Percentiles rank a stretch among this genome's conserved stretches.
Conservation (phyloP, 441 rosid genomes). For the Adansonia gregorii region DNA sequence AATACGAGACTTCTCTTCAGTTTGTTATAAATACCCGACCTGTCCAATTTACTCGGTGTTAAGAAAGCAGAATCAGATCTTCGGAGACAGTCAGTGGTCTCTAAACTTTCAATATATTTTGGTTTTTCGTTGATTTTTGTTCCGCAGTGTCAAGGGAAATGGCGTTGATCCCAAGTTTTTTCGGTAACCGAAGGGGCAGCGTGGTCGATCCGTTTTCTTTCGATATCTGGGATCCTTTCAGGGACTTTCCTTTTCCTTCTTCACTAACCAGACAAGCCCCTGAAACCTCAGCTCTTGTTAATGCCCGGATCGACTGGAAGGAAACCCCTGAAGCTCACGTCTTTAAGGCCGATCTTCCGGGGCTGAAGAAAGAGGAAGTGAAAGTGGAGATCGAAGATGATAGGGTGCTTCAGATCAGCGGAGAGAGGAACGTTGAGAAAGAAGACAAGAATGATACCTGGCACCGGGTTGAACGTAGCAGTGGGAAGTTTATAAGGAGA, state of each 20-base stretch:
- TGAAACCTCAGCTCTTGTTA: slow-evolving; percentile 35
- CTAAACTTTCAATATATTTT: not conserved
- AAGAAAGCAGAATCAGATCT: not conserved
- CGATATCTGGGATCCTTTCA: slow-evolving; percentile 28
- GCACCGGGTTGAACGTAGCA: slow-evolving; percentile 51
- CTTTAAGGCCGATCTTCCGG: slow-evolving; percentile 54
- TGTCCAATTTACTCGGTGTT: not conserved
- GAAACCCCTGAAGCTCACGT: slow-evolving; percentile 54
- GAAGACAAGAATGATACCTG: slow-evolving; percentile 53
- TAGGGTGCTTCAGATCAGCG: slow-evolving; percentile 52
- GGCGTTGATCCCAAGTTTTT: slow-evolving; percentile 31
- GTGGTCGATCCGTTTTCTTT: slow-evolving; percentile 28
- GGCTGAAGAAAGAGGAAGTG: slow-evolving; percentile 52
- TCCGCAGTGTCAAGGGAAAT: not conserved
- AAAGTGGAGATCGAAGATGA: slow-evolving; percentile 55
- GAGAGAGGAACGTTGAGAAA: slow-evolving; percentile 52
- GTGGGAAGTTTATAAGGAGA: slow-evolving; percentile 43
- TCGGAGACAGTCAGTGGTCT: not conserved
- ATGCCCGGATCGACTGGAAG: slow-evolving; percentile 46
- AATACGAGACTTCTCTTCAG: not conserved
- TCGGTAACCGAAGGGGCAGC: slow-evolving; percentile 27
- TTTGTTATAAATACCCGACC: not conserved
- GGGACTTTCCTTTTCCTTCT: slow-evolving; percentile 6
- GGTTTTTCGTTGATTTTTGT: not conserved
- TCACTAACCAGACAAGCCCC: not conserved